Percentiles rank a stretch among this genome's conserved stretches.
Evolutionary conservation across 768 basidiomycete species (phyloP).

Genomic region (Kwoniella mangroviensis): DNA sequence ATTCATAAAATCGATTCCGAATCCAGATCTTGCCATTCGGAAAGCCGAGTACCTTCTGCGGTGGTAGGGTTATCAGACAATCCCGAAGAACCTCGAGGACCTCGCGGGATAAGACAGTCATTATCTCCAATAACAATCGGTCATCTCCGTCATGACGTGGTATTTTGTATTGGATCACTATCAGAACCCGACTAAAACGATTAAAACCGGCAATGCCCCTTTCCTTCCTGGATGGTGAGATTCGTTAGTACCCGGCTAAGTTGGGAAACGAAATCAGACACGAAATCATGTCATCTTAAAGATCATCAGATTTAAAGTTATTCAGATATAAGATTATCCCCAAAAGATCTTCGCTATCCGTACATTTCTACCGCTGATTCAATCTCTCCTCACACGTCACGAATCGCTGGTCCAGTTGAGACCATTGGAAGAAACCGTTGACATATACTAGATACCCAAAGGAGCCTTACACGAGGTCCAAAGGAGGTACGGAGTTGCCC

Average conservation of each 20-base stretch:
- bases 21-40: no score
- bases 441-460: not conserved
- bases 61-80: not conserved
- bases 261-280: no score
- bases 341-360: not conserved
- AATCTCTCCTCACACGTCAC: no score
- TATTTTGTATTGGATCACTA: not conserved
- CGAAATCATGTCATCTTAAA: not conserved
- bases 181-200: not conserved
- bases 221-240: not conserved
- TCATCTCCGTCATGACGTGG: not conserved
- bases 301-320: not conserved
- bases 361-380: no score
- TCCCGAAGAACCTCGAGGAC: not conserved
- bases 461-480: conserved; percentile 11
- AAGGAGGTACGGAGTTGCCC: not conserved
- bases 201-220: not conserved
- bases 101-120: not conserved
- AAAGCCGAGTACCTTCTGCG: no score
- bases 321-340: not conserved
- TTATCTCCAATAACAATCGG: not conserved
- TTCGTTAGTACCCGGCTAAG: not conserved
- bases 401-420: no score
- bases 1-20: no score
- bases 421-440: not conserved